Evolutionary conservation across 108 stramenopile species (phyloP).

Genomic region (Skeletonema tropicum): DNA sequence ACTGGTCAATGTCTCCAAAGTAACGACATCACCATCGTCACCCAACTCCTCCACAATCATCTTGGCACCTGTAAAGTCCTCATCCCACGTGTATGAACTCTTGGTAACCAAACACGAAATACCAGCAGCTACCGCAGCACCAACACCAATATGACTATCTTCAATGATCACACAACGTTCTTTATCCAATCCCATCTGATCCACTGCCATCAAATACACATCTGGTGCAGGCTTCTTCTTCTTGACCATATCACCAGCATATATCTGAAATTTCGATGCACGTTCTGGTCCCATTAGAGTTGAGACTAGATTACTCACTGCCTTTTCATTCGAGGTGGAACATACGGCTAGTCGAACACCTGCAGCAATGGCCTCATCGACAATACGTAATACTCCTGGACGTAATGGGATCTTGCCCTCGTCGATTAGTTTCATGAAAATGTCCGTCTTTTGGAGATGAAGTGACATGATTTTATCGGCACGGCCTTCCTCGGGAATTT

Average conservation of each 20-base stretch:
- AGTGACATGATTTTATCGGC: conserved; percentile 81
- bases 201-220: conserved; percentile 91
- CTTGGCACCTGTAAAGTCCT: conserved; percentile 90
- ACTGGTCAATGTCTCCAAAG: conserved; percentile 63
- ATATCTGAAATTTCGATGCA: conserved; percentile 74
- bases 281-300: conserved; percentile 89
- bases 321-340: conserved; percentile 91
- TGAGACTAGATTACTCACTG: conserved; percentile 82
- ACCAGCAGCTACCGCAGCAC: conserved; percentile 87
- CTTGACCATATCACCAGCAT: conserved; percentile 93
- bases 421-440: conserved; percentile 89
- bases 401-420: conserved; percentile 82
- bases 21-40: conserved; percentile 63
- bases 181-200: conserved; percentile 86
- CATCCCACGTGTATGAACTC: conserved; percentile 78
- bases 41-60: conserved; percentile 85
- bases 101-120: conserved; percentile 88
- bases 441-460: conserved; percentile 91
- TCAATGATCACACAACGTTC: conserved; percentile 88
- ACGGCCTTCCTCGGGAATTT: conserved; percentile 53
- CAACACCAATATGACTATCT: conserved; percentile 91
- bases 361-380: conserved; percentile 83
- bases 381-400: conserved; percentile 83
- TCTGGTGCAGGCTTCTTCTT: conserved; percentile 94
- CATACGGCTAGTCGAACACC: conserved; percentile 86